These are phyloP conservation scores for Elsinoe batatas DNA, from an alignment of 2,329 filamentous ascomycete species.

Conservation along the genomic window DNA sequence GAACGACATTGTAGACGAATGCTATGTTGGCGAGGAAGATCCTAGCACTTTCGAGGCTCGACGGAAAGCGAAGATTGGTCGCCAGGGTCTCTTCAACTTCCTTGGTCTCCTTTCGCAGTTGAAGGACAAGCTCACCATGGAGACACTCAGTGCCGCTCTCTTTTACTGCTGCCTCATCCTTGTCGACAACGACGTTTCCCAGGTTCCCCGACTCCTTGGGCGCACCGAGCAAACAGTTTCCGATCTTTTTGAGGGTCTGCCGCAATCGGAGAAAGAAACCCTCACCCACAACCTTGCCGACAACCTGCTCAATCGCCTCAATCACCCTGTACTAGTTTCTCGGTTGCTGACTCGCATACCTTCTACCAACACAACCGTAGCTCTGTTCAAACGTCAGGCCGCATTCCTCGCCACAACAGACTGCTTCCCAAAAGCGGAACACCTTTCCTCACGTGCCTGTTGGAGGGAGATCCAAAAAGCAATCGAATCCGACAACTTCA, in stretches of 20 bases:
- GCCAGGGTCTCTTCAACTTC: neutral
- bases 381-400: constrained; percentile 56
- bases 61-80: neutral
- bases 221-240: neutral
- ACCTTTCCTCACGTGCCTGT: neutral
- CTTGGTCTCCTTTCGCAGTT: neutral
- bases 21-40: neutral
- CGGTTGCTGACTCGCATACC: constrained; percentile 53
- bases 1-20: neutral
- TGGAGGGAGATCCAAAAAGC: neutral
- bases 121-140: neutral
- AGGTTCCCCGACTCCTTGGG: neutral
- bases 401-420: constrained; percentile 54
- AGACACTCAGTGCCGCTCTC: neutral
- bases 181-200: neutral
- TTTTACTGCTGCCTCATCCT: neutral
- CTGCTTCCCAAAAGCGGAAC: neutral
- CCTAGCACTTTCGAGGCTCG: neutral
- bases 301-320: constrained; percentile 26
- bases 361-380: constrained; percentile 38
- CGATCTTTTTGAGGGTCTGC: neutral
- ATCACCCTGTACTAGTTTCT: constrained; percentile 43
- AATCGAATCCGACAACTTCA: constrained; percentile 32
- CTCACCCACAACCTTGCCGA: neutral
- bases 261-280: neutral